phyloP scores from a whole-genome alignment of 805 yeast genomes.

The Ogataea trehaloabstinens region DNA sequence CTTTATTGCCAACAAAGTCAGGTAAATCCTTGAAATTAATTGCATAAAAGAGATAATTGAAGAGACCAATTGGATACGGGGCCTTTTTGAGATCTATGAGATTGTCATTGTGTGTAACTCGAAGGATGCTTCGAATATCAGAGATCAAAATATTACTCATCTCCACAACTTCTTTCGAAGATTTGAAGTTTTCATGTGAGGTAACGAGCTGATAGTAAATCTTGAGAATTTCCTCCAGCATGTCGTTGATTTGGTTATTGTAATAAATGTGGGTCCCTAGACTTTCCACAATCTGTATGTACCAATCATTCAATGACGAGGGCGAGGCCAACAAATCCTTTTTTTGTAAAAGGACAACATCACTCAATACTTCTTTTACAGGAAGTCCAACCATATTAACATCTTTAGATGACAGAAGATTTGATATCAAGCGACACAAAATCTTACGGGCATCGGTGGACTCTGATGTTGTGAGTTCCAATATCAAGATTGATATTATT shows the following conservation, averaged over 20 bases:
- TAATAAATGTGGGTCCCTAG: slow-evolving; percentile 79
- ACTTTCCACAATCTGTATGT: slow-evolving; percentile 60
- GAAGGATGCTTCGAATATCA: slow-evolving; percentile 27
- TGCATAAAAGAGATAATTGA: slow-evolving; percentile 38
- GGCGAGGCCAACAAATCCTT: slow-evolving; percentile 24
- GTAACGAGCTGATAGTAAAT: slow-evolving; percentile 36
- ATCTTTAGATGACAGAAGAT: slow-evolving; percentile 62
- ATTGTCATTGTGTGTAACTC: slow-evolving; percentile 27
- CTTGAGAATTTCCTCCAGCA: slow-evolving; percentile 63
- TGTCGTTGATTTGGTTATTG: slow-evolving; percentile 81
- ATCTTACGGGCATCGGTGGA: slow-evolving; percentile 15
- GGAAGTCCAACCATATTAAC: slow-evolving; percentile 87
- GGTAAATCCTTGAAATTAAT: slow-evolving; percentile 20
- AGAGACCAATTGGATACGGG: slow-evolving; percentile 41
- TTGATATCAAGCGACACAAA: slow-evolving; percentile 31
- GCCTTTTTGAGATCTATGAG: slow-evolving; percentile 37
- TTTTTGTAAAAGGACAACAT: slow-evolving; percentile 50
- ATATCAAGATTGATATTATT: slow-evolving; percentile 33
- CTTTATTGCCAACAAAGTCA: slow-evolving; percentile 20
- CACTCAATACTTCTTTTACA: slow-evolving; percentile 72
- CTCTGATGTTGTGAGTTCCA: slow-evolving; percentile 51
- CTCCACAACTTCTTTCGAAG: slow-evolving; percentile 13
- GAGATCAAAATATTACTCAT: slow-evolving; percentile 21
- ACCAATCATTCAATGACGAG: slow-evolving; percentile 38
- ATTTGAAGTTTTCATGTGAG: slow-evolving; percentile 7